These are phyloP conservation scores for Calocybe gangraenosa DNA, from an alignment of 768 basidiomycete genomes.

Conservation along the genomic window DNA sequence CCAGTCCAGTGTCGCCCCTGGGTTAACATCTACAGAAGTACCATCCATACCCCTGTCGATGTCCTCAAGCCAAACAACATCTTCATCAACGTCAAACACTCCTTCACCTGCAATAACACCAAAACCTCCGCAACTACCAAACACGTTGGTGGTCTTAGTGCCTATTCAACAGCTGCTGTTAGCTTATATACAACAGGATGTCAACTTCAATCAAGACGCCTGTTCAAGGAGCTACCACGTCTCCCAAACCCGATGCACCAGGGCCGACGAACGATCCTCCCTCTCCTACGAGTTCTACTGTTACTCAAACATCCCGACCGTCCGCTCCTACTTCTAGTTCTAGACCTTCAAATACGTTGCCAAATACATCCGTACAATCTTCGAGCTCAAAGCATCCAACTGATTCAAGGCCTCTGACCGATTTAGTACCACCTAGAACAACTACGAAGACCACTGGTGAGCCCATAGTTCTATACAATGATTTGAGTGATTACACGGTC, in stretches of 20 bases:
- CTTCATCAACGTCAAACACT: background rate
- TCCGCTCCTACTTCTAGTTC: no score
- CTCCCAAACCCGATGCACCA: background rate
- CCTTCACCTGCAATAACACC: background rate
- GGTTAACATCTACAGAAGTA: background rate
- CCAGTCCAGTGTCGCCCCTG: background rate
- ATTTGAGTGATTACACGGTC: background rate
- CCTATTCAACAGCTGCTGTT: background rate
- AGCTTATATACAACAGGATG: background rate
- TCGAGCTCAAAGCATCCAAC: no score
- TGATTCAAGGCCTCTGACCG: no score
- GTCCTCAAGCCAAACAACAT: background rate
- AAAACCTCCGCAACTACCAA: background rate
- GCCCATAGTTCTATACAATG: background rate
- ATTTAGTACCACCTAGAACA: background rate
- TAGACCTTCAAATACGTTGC: no score
- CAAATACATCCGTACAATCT: no score
- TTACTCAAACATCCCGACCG: no score
- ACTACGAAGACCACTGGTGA: conserved; percentile 3
- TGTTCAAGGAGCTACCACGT: background rate
- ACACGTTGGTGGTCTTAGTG: background rate
- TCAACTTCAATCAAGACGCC: background rate
- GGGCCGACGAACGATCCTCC: no score
- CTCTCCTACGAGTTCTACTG: no score
- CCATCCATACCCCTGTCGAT: background rate